These are phyloP conservation scores for Benincasa hispida DNA, from an alignment of 306 rosid genomes.

Conservation along the genomic window DNA sequence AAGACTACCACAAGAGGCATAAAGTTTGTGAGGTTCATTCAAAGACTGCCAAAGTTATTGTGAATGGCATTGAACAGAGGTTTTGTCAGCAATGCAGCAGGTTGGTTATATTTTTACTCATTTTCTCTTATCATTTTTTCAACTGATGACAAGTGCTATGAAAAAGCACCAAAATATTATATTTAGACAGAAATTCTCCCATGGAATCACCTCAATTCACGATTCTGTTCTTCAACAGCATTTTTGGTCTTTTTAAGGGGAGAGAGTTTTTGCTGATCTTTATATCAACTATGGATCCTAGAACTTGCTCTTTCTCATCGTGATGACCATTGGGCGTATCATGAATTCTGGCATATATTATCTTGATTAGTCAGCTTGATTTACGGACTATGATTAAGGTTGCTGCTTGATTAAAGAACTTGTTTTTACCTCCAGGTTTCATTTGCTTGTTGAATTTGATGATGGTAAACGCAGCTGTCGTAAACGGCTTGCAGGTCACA, in stretches of 20 bases:
- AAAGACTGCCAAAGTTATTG: slow-evolving; percentile 69
- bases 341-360: background rate
- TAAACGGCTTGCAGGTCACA: slow-evolving; percentile 88
- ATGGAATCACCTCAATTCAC: background rate
- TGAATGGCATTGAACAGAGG: slow-evolving; percentile 75
- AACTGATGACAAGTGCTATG: background rate
- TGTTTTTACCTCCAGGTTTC: slow-evolving; percentile 49
- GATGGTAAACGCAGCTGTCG: slow-evolving; percentile 94
- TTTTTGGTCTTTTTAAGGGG: background rate
- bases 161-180: background rate
- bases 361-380: background rate
- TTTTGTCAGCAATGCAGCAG: slow-evolving; percentile 98
- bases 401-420: slow-evolving; percentile 17
- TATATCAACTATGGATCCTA: background rate
- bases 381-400: slow-evolving; percentile 2
- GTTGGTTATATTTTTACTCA: slow-evolving; percentile 19
- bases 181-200: background rate
- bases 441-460: slow-evolving; percentile 81
- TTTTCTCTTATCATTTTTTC: background rate
- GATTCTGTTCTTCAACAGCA: background rate
- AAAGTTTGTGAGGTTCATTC: slow-evolving; percentile 88
- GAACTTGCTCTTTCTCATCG: background rate
- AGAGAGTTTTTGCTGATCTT: background rate
- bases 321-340: background rate
- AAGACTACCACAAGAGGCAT: slow-evolving; percentile 87